phyloP scores from a whole-genome alignment of 192 early-diverging fungal genomes.

The Irineochytrium annulatum region DNA sequence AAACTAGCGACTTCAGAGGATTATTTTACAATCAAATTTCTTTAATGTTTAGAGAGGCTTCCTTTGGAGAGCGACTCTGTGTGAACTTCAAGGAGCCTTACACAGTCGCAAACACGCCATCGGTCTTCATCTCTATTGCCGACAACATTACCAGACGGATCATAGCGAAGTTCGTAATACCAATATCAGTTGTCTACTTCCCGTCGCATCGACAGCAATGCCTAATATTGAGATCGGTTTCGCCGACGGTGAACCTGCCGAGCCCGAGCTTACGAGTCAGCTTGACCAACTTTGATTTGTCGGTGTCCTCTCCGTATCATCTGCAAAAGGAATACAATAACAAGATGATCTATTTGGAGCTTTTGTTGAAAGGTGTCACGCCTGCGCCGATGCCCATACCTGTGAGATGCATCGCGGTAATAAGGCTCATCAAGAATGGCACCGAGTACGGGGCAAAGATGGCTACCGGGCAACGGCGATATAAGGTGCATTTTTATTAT shows the following conservation, averaged over 20 bases:
- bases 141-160: conserved; percentile 15
- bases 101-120: neutral
- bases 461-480: neutral
- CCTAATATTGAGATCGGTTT: conserved; percentile 16
- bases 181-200: conserved; percentile 8
- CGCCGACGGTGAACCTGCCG: conserved; percentile 2
- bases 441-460: conserved; percentile 17
- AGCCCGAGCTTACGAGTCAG: conserved; percentile 12
- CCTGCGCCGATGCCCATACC: conserved; percentile 2
- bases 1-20: neutral
- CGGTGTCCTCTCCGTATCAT: neutral
- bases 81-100: conserved; percentile 6
- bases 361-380: conserved; percentile 3
- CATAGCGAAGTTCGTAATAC: conserved; percentile 19
- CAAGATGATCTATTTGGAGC: conserved; percentile 12
- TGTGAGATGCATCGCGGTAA: conserved; percentile 3
- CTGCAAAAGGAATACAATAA: conserved; percentile 17
- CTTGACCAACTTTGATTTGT: conserved; percentile 8
- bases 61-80: conserved; percentile 14
- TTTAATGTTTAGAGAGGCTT: neutral
- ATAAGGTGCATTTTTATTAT: conserved; percentile 4
- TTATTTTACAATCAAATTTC: no score
- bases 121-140: conserved; percentile 11
- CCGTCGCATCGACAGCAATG: conserved; percentile 17
- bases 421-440: conserved; percentile 4